Evolutionary conservation across 257 asterid species (phyloP).

Genomic region (Petunia axillaris): DNA sequence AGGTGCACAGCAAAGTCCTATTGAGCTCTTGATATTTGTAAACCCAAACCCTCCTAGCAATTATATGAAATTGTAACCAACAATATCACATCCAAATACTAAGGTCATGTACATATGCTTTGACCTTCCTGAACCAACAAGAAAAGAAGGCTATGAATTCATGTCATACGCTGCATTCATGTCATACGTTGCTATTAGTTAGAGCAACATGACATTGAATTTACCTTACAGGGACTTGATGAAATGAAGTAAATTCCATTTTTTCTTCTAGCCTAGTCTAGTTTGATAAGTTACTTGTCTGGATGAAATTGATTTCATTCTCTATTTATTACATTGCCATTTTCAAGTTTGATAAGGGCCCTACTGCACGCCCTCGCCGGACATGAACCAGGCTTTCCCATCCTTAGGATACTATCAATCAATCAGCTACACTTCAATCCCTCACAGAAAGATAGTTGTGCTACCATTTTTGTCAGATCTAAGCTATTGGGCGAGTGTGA

Average conservation of each 20-base stretch:
- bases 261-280: background rate
- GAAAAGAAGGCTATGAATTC: background rate
- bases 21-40: slow-evolving; percentile 44
- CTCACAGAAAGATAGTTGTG: no score
- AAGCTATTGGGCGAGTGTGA: no score
- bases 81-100: background rate
- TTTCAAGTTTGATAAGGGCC: background rate
- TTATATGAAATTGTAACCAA: no score
- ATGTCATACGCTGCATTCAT: no score
- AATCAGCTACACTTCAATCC: no score
- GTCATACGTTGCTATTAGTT: background rate
- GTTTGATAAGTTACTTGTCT: background rate
- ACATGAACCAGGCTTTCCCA: no score
- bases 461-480: no score
- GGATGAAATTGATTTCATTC: background rate
- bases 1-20: slow-evolving; percentile 55
- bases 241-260: background rate
- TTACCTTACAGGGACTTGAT: background rate
- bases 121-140: no score
- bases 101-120: background rate
- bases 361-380: no score
- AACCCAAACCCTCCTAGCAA: no score
- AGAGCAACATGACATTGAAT: background rate
- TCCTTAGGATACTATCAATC: no score
- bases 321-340: background rate